Evolutionary conservation across 2,329 filamentous ascomycete genomes (phyloP).

Genomic region (Didymella keratinophila): DNA sequence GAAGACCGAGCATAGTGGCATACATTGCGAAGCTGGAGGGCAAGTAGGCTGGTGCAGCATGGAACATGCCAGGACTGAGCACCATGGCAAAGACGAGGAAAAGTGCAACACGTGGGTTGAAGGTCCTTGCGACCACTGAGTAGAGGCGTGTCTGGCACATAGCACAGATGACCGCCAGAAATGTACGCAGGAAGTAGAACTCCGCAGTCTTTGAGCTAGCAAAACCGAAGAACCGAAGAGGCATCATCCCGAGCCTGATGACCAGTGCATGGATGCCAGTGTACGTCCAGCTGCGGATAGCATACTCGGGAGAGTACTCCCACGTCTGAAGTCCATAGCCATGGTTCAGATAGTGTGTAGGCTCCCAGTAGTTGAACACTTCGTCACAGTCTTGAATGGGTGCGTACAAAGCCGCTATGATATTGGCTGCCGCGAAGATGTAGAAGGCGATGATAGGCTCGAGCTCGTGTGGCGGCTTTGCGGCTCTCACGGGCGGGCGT

Average conservation of each 20-base stretch:
- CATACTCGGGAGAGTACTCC: constrained; percentile 96
- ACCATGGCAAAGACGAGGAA: constrained; percentile 81
- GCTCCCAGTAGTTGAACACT: constrained; percentile 99
- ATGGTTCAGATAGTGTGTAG: constrained; percentile 90
- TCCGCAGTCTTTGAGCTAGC: constrained; percentile 62
- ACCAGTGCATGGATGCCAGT: constrained; percentile 78
- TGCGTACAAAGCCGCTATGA: constrained; percentile 79
- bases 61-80: constrained; percentile 90
- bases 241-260: constrained; percentile 70
- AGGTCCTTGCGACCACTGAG: constrained; percentile 74
- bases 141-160: constrained; percentile 84
- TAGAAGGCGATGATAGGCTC: constrained; percentile 81
- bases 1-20: constrained; percentile 81
- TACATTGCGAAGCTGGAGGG: constrained; percentile 99
- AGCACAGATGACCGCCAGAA: constrained; percentile 78
- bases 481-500: constrained; percentile 1
- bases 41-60: constrained; percentile 84
- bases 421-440: constrained; percentile 75
- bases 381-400: constrained; percentile 99
- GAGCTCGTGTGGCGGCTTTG: constrained; percentile 54
- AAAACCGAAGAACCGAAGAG: constrained; percentile 40
- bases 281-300: constrained; percentile 96
- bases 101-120: constrained; percentile 84
- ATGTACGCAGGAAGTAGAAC: constrained; percentile 86
- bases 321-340: constrained; percentile 95